Evolutionary conservation across 768 basidiomycete genomes (phyloP).

Genomic region (Leccinellum albellum): DNA sequence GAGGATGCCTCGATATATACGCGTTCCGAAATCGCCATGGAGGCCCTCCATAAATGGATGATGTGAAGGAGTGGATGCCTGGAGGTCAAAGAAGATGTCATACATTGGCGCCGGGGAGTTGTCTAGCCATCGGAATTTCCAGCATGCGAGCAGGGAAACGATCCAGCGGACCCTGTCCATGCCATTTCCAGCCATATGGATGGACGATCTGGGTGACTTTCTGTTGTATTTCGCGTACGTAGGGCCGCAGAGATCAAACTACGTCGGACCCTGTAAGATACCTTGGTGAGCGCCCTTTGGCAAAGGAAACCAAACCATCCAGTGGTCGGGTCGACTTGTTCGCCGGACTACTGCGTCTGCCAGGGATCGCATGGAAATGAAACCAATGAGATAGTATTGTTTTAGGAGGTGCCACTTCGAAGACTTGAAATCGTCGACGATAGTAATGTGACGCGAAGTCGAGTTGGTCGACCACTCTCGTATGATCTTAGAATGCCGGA

Average conservation of each 20-base stretch:
- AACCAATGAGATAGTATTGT: neutral
- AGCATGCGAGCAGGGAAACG: conserved; percentile 1
- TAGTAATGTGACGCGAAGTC: neutral
- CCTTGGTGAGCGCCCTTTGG: conserved; percentile 2
- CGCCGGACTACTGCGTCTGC: neutral
- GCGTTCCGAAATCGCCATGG: conserved; percentile 8
- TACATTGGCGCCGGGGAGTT: conserved; percentile 15
- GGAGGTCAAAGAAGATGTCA: conserved; percentile 13
- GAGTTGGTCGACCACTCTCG: neutral
- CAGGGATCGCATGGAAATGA: neutral
- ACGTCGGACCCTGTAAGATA: neutral
- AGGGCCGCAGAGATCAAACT: neutral
- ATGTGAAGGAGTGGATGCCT: conserved; percentile 14
- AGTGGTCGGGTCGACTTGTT: conserved; percentile 14
- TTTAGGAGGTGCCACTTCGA: conserved; percentile 1
- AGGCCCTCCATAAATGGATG: conserved; percentile 15
- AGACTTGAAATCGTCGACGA: neutral
- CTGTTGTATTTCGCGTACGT: conserved; percentile 3
- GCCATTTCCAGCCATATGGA: conserved; percentile 6
- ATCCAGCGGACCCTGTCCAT: conserved; percentile 7
- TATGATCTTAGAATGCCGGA: neutral
- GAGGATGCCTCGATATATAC: conserved; percentile 18
- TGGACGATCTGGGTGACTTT: conserved; percentile 1
- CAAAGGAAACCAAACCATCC: conserved; percentile 20
- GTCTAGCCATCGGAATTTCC: conserved; percentile 11